phyloP scores from a whole-genome alignment of 1,284 basidiomycete genomes.

The Chalciporus sp. region DNA sequence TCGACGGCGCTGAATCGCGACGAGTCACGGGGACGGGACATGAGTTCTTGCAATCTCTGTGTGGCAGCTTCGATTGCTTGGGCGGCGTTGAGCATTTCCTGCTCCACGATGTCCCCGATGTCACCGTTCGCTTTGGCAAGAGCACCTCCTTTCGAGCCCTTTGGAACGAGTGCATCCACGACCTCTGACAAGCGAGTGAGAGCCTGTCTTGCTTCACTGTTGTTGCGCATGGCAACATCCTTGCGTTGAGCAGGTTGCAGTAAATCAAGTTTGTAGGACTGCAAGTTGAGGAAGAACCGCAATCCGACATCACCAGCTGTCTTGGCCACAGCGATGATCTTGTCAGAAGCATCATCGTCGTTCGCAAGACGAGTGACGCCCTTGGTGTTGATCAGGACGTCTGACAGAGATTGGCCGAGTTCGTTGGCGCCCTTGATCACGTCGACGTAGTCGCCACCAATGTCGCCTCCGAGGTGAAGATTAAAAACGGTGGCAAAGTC shows the following conservation, averaged over 20 bases:
- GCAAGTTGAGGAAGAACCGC: constrained; percentile 93
- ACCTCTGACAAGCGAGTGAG: constrained; percentile 86
- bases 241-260: constrained; percentile 75
- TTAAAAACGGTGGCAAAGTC: constrained; percentile 97
- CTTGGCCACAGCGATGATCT: constrained; percentile 86
- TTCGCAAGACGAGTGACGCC: constrained; percentile 92
- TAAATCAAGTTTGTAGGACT: constrained; percentile 91
- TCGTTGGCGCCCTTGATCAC: constrained; percentile 99
- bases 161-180: constrained; percentile 87
- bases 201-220: constrained; percentile 80
- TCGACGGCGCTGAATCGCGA: constrained; percentile 88
- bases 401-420: constrained; percentile 90
- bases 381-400: constrained; percentile 92
- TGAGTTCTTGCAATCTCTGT: constrained; percentile 85
- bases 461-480: constrained; percentile 86
- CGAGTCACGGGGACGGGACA: constrained; percentile 86
- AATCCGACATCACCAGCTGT: constrained; percentile 85
- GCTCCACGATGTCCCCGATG: constrained; percentile 95
- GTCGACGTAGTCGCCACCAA: constrained; percentile 93
- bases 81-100: constrained; percentile 95
- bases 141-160: constrained; percentile 72
- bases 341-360: constrained; percentile 91
- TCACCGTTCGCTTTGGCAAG: constrained; percentile 86
- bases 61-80: constrained; percentile 94
- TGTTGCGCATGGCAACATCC: constrained; percentile 90